phyloP scores from a whole-genome alignment of 345 rosid genomes.

The Arabidopsis arenosa region DNA sequence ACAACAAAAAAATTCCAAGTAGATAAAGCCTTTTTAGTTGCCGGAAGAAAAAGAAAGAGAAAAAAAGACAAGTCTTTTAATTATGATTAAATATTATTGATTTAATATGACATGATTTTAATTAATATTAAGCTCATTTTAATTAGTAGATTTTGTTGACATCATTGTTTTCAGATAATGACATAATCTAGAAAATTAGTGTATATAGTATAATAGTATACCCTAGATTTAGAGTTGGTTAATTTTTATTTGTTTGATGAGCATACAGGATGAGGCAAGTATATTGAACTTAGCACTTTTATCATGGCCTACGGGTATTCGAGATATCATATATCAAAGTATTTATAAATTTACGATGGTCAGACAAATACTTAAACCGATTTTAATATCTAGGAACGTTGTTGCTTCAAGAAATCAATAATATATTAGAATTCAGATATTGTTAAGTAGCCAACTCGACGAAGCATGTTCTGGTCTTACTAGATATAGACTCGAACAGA shows the following conservation, averaged over 20 bases:
- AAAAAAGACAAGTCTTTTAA: not conserved
- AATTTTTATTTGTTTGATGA: not conserved
- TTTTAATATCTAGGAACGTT: conserved; percentile 14
- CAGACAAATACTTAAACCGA: not conserved
- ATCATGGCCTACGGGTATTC: conserved; percentile 11
- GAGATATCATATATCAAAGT: not conserved
- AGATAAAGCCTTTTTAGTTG: conserved; percentile 38
- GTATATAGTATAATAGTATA: not conserved
- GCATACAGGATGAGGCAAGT: too few relatives aligned
- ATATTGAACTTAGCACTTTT: not conserved
- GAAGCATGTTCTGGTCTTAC: conserved; percentile 5
- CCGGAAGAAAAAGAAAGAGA: not conserved
- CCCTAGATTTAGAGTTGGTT: not conserved
- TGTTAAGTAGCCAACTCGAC: conserved; percentile 5
- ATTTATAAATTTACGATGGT: conserved; percentile 14
- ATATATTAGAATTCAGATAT: not conserved
- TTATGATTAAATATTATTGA: conserved; percentile 14
- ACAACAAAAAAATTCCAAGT: conserved; percentile 13
- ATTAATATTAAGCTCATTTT: not conserved
- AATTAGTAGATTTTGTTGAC: not conserved
- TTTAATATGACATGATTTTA: conserved; percentile 19
- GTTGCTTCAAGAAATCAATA: conserved; percentile 11
- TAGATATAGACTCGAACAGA: conserved; percentile 21
- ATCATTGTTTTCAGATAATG: conserved; percentile 26
- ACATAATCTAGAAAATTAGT: conserved; percentile 4